phyloP scores from a whole-genome alignment of 192 early-diverging fungal genomes.

The Backusella liffmaniae region DNA sequence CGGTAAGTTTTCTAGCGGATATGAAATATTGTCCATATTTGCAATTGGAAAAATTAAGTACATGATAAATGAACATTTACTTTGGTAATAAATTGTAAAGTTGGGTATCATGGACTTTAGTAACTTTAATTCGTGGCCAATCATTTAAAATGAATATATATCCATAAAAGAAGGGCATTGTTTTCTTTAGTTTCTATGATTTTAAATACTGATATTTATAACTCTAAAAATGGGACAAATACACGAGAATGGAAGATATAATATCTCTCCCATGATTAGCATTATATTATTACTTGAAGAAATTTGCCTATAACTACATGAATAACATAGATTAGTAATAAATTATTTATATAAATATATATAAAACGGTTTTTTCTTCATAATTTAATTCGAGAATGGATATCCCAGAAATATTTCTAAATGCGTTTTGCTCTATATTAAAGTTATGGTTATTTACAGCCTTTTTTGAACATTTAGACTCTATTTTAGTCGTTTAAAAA shows the following conservation, averaged over 20 bases:
- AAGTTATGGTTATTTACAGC: background rate
- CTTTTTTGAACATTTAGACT: background rate
- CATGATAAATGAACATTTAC: background rate
- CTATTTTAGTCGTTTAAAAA: background rate
- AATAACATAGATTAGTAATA: background rate
- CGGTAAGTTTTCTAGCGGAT: background rate
- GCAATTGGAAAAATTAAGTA: background rate
- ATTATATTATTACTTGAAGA: background rate
- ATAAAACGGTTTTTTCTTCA: background rate
- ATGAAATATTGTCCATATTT: background rate
- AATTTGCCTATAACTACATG: background rate
- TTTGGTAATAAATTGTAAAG: background rate
- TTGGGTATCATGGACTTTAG: background rate
- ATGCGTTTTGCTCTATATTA: background rate
- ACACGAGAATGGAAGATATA: background rate
- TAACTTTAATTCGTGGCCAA: background rate
- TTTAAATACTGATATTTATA: background rate
- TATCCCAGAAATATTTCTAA: background rate
- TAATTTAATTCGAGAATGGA: background rate
- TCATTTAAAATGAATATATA: background rate
- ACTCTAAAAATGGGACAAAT: slow-evolving; percentile 5
- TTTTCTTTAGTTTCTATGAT: background rate
- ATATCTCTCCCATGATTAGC: background rate
- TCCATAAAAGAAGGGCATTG: background rate
- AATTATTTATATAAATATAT: background rate